Percentiles rank a stretch among this genome's conserved stretches.
Evolutionary conservation across 2,329 filamentous ascomycete genomes (phyloP).

Genomic region (Penicillium aurantiogriseum): DNA sequence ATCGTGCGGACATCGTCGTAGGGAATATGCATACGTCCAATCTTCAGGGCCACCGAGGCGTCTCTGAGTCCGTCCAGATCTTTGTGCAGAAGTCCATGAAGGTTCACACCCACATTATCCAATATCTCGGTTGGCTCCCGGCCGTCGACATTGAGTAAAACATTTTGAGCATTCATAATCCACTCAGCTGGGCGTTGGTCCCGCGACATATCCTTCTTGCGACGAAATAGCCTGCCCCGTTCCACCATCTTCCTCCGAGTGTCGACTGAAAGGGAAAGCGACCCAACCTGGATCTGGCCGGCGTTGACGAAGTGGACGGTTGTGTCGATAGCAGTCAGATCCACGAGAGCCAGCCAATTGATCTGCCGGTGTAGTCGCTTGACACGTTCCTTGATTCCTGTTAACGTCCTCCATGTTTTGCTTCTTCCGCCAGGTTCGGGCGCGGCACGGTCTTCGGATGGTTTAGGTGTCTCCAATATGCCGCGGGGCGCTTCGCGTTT

Average conservation of each 20-base stretch:
- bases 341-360: conserved; percentile 83
- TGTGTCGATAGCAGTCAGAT: conserved; percentile 80
- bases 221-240: conserved; percentile 82
- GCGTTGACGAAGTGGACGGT: conserved; percentile 75
- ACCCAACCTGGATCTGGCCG: conserved; percentile 80
- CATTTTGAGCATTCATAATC: conserved; percentile 81
- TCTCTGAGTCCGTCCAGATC: conserved; percentile 84
- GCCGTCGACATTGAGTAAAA: conserved; percentile 84
- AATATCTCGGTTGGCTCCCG: conserved; percentile 82
- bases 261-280: conserved; percentile 81
- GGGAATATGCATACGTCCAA: conserved; percentile 85
- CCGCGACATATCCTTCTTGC: conserved; percentile 63
- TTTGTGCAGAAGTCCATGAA: conserved; percentile 86
- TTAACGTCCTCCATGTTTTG: conserved; percentile 78
- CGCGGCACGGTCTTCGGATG: conserved; percentile 24
- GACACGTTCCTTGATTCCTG: conserved; percentile 75
- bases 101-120: conserved; percentile 82
- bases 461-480: conserved; percentile 24
- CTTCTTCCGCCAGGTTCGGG: conserved; percentile 48
- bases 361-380: conserved; percentile 85
- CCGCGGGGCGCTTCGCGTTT: conserved; percentile 19
- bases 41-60: conserved; percentile 83
- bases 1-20: conserved; percentile 73
- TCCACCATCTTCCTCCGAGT: conserved; percentile 90
- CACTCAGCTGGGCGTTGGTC: conserved; percentile 82